These are phyloP conservation scores for Cyclospora cayetanensis DNA, from an alignment of 169 alveolate genomes.

Conservation along the genomic window DNA sequence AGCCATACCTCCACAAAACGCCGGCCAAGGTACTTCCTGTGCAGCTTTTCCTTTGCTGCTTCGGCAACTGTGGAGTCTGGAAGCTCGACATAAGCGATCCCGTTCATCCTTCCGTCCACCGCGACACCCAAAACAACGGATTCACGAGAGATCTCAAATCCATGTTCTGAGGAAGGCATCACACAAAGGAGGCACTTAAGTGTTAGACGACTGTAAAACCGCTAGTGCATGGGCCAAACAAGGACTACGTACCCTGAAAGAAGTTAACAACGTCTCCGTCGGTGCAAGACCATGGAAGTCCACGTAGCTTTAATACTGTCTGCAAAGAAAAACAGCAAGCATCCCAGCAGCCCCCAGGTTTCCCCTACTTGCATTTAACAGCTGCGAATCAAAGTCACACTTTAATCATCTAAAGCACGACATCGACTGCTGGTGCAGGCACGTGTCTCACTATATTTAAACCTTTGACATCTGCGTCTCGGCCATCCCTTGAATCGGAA, in stretches of 20 bases:
- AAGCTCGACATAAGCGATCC: constrained; percentile 72
- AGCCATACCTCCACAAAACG: constrained; percentile 55
- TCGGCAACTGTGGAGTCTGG: constrained; percentile 69
- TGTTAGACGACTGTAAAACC: neutral
- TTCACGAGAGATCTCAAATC: constrained; percentile 56
- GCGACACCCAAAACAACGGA: constrained; percentile 71
- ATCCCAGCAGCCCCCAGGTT: too few relatives aligned
- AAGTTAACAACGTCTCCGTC: constrained; percentile 75
- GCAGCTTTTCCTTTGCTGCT: constrained; percentile 63
- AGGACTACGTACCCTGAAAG: constrained; percentile 65
- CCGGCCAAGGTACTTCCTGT: constrained; percentile 68
- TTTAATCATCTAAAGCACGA: too few relatives aligned
- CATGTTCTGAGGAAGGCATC: constrained; percentile 64
- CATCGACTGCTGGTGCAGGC: too few relatives aligned
- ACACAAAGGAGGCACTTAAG: neutral
- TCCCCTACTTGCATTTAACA: too few relatives aligned
- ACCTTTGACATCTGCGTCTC: constrained; percentile 58
- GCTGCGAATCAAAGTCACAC: too few relatives aligned
- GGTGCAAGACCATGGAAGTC: constrained; percentile 81
- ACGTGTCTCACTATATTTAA: constrained; percentile 56
- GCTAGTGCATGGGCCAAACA: neutral
- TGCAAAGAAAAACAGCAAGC: neutral
- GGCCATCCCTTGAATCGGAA: constrained; percentile 52
- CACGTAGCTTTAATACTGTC: constrained; percentile 75
- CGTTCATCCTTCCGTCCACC: constrained; percentile 71